Base-by-base conservation (phyloP, 306 rosid genomes). In the Lathyrus sativus region DNA sequence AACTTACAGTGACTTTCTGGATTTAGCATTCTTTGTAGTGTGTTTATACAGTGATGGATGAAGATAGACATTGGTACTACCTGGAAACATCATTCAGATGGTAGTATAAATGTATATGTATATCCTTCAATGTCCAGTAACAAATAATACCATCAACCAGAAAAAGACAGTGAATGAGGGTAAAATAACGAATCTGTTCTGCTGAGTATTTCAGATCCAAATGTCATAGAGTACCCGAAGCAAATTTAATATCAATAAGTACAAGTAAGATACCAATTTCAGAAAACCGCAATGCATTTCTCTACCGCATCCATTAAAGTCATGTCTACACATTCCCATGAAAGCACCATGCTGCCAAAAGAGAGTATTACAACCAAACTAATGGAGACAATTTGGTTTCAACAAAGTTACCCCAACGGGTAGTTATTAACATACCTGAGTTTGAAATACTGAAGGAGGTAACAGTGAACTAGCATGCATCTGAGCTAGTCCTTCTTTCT, bases 401-500 rank as follows among this genome's bases (percentile, higher is more conserved):
- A 15, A 44, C 66, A 13, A 68, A 67, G 33, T 42, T 58, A 37
- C 56, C 56, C 46, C 51, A 33, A 38, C 57, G 11, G 41, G 54
- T n/a, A 62, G 5, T 17, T 72, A 56, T 43, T 73, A 72, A 73
- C 60, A 75, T 82, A 86, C 95, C 85, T 74, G 84, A 74, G 74
- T 74, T 82, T 57, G 91, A 65, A 77, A 73, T 61, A 74, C 70
- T 1, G 82, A 80, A 1, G 71, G 14, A 66, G 91, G 86, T 19
- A 88, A 68, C 55, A 81, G 85, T 58, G 84, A 80, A 68, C 72
- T 76, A 62, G 96, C 88, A 62, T 76, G 84, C 71, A 70, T 78
- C 80, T 88, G 97, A 74, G 71, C 91, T 57, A 90, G 81, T 62
- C 98, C 96, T 81, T 80, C 96, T 78, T 82, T 85, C 96, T 90